A percentile compares a stretch with the other conserved stretches of the same genome.
Conservation (phyloP, 306 rosid species). For the Sesbania bispinosa region DNA sequence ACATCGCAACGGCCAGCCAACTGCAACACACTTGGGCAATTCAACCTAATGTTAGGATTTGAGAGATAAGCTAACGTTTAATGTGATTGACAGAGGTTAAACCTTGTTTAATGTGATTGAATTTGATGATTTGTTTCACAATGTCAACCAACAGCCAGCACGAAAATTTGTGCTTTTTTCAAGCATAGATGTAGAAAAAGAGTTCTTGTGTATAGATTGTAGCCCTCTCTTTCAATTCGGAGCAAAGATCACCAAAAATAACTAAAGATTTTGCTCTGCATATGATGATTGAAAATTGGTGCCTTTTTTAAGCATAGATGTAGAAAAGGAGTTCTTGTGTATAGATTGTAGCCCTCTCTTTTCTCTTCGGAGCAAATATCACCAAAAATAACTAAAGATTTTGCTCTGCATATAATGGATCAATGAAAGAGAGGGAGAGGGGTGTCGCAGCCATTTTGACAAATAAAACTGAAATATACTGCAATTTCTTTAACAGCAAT, state of each 20-base stretch:
- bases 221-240: not conserved
- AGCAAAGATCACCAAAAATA: not conserved
- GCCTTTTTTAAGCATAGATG: not conserved
- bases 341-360: not conserved
- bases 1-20: too few species aligned
- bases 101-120: too few species aligned
- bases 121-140: too few species aligned
- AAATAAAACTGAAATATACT: not conserved
- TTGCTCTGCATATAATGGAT: not conserved
- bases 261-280: not conserved
- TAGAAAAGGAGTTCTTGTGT: not conserved
- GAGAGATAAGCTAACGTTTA: too few species aligned
- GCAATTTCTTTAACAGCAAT: constrained; percentile 22
- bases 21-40: too few species aligned
- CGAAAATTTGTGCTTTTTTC: too few species aligned
- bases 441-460: not conserved
- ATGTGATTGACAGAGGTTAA: too few species aligned
- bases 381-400: not conserved
- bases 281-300: too few species aligned
- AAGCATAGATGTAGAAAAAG: not conserved
- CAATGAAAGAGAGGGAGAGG: not conserved
- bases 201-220: not conserved
- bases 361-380: not conserved
- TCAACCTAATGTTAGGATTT: too few species aligned
- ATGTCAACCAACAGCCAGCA: too few species aligned